Percentiles rank a stretch among this genome's conserved stretches.
Evolutionary conservation across 2,329 filamentous ascomycete species (phyloP).

Genomic region (Clonostachys sp.): DNA sequence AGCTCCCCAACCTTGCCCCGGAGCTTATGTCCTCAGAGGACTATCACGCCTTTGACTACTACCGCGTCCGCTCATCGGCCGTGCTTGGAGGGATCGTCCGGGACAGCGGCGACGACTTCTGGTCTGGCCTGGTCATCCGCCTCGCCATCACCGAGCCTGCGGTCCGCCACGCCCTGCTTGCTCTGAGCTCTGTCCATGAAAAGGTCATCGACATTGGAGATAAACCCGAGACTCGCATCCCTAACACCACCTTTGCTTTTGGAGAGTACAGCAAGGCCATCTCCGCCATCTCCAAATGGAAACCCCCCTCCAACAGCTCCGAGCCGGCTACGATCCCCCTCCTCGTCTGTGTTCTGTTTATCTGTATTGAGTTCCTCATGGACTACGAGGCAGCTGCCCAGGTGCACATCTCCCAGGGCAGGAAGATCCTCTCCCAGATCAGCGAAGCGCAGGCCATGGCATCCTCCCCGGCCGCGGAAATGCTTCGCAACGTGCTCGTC

Average conservation of each 20-base stretch:
- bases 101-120: constrained; percentile 23
- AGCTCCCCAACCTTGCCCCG: constrained; percentile 8
- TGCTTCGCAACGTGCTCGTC: constrained; percentile 32
- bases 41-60: constrained; percentile 22
- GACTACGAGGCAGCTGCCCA: constrained; percentile 40
- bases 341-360: constrained; percentile 44
- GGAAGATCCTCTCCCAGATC: constrained; percentile 31
- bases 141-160: constrained; percentile 37
- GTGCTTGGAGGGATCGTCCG: constrained; percentile 30
- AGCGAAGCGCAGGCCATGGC: constrained; percentile 4
- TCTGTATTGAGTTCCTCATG: constrained; percentile 49
- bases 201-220: constrained; percentile 10
- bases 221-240: constrained; percentile 4
- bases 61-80: constrained; percentile 26
- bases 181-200: constrained; percentile 43
- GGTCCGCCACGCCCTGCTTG: constrained; percentile 42
- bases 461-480: constrained; percentile 21
- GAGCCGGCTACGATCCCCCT: constrained; percentile 20
- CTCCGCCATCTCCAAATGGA: constrained; percentile 29
- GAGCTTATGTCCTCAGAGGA: constrained; percentile 9
- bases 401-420: constrained; percentile 36
- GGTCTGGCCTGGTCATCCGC: constrained; percentile 38
- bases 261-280: constrained; percentile 44
- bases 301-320: constrained; percentile 20
- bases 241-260: constrained; percentile 15